Evolutionary conservation across 306 rosid genomes (phyloP).

Genomic region (Cucumis hystrix): DNA sequence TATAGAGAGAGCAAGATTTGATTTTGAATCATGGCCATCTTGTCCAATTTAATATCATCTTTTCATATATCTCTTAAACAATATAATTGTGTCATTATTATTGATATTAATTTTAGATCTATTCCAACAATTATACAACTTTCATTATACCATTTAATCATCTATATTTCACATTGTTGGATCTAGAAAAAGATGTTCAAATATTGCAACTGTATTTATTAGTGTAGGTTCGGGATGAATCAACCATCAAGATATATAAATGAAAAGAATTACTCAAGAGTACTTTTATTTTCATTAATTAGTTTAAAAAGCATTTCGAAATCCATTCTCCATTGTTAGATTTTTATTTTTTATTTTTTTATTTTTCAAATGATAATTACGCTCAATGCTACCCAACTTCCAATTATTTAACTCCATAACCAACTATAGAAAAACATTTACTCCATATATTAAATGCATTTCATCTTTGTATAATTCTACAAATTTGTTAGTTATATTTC

Average conservation of each 20-base stretch:
- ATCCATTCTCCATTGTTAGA: background rate
- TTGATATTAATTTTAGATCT: background rate
- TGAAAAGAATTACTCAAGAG: background rate
- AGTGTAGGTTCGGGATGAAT: background rate
- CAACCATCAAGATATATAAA: background rate
- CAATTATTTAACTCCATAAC: background rate
- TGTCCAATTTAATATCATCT: background rate
- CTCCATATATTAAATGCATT: background rate
- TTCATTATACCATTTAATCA: background rate
- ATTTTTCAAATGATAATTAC: background rate
- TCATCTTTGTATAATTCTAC: background rate
- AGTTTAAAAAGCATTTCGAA: background rate
- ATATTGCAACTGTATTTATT: background rate
- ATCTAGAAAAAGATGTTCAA: background rate
- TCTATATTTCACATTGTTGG: background rate
- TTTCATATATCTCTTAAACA: background rate
- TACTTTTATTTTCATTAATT: background rate
- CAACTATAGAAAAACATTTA: background rate
- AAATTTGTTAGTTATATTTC: background rate
- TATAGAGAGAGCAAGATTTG: background rate
- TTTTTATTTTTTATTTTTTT: background rate
- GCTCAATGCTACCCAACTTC: background rate
- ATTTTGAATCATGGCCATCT: background rate
- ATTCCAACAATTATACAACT: background rate
- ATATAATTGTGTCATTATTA: background rate